Conservation (phyloP, 352 stramenopile genomes). For the Phytopythium sindhum region DNA sequence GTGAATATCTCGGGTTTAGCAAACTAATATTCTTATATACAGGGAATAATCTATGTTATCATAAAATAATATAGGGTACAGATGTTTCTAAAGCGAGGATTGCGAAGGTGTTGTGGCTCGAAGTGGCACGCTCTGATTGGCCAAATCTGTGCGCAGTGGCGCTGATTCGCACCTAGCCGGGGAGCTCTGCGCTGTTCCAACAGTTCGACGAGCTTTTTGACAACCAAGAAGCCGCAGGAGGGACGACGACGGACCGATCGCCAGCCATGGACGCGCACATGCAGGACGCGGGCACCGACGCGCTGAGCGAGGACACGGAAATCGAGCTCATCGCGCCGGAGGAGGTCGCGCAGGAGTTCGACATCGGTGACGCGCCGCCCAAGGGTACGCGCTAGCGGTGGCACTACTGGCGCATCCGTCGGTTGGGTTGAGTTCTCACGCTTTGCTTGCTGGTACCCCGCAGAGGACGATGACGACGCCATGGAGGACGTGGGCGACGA, state of each 20-base stretch:
- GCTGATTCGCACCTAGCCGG: conserved; percentile 12
- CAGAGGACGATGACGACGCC: conserved; percentile 62
- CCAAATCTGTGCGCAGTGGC: neutral
- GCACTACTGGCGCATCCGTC: neutral
- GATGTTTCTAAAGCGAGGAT: conserved; percentile 1
- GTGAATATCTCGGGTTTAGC: no score
- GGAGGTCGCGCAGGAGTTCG: conserved; percentile 79
- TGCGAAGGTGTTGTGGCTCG: neutral
- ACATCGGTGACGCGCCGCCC: conserved; percentile 66
- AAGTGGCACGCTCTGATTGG: conserved; percentile 39
- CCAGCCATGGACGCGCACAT: conserved; percentile 20
- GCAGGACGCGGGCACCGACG: conserved; percentile 6
- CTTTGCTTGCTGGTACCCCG: neutral
- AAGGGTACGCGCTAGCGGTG: conserved; percentile 32
- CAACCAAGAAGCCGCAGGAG: conserved; percentile 8
- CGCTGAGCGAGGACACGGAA: conserved; percentile 42
- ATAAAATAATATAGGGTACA: no score
- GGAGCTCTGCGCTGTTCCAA: conserved; percentile 6
- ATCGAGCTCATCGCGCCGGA: conserved; percentile 84
- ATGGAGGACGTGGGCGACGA: conserved; percentile 50
- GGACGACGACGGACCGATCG: neutral
- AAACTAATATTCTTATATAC: neutral
- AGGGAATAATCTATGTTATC: no score
- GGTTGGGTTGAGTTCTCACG: neutral
- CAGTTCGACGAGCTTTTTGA: conserved; percentile 3